Evolutionary conservation across 768 basidiomycete species (phyloP).

Genomic region (Gymnopilus junonius): DNA sequence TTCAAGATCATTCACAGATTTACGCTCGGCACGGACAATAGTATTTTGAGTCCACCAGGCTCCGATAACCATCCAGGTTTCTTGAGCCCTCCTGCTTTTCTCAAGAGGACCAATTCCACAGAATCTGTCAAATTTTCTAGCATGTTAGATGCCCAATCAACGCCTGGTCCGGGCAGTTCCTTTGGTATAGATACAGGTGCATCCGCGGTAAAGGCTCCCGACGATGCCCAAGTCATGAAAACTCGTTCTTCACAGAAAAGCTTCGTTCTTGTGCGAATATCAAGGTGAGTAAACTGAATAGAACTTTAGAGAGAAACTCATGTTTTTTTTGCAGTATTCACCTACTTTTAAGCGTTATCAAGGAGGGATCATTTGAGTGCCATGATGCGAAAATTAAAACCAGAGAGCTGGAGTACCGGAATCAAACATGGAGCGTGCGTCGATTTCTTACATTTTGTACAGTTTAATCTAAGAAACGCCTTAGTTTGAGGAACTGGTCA

Average conservation of each 20-base stretch:
- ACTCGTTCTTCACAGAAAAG: conserved; percentile 81
- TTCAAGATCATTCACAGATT: conserved; percentile 75
- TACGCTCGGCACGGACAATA: conserved; percentile 51
- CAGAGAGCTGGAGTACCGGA: conserved; percentile 79
- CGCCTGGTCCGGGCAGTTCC: conserved; percentile 8
- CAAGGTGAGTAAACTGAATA: conserved; percentile 50
- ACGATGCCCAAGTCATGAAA: conserved; percentile 83
- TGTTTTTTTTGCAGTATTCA: conserved; percentile 55
- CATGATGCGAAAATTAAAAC: conserved; percentile 81
- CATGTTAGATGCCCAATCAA: conserved; percentile 16
- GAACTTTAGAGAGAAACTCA: conserved; percentile 13
- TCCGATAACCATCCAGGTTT: conserved; percentile 30
- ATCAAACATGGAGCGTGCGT: conserved; percentile 83
- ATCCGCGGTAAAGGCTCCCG: conserved; percentile 31
- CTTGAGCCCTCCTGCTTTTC: conserved; percentile 27
- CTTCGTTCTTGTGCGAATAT: conserved; percentile 78
- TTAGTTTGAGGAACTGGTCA: conserved; percentile 80
- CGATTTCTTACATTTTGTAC: background rate
- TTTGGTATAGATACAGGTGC: conserved; percentile 15
- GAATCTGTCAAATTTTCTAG: conserved; percentile 27
- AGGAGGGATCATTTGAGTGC: conserved; percentile 85
- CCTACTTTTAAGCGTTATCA: conserved; percentile 76
- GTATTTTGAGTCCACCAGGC: conserved; percentile 28
- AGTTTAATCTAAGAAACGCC: background rate
- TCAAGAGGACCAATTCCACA: conserved; percentile 28